Evolutionary conservation across 768 basidiomycete species (phyloP).

Genomic region (Sarcodon aspratus): DNA sequence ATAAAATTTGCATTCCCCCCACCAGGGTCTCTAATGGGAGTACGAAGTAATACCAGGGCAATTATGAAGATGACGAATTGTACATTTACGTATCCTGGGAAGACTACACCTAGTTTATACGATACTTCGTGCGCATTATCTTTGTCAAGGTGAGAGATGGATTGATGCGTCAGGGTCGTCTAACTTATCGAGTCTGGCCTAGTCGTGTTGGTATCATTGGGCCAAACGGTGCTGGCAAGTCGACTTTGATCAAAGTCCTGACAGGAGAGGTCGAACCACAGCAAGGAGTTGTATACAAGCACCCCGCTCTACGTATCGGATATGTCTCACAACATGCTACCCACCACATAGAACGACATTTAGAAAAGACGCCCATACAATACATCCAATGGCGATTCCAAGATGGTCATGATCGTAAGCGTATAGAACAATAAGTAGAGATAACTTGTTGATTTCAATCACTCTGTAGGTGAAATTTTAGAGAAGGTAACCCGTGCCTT

Average conservation of each 20-base stretch:
- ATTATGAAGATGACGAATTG: constrained; percentile 88
- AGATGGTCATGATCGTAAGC: constrained; percentile 90
- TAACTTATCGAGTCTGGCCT: constrained; percentile 8
- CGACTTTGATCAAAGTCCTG: constrained; percentile 88
- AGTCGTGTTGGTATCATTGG: constrained; percentile 90
- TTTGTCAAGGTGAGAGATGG: constrained; percentile 60
- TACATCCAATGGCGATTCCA: constrained; percentile 99
- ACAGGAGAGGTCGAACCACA: constrained; percentile 92
- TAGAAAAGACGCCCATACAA: constrained; percentile 92
- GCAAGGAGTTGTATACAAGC: constrained; percentile 86
- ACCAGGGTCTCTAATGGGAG: constrained; percentile 94
- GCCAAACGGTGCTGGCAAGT: constrained; percentile 94
- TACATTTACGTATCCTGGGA: constrained; percentile 91
- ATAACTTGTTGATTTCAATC: background rate
- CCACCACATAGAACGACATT: constrained; percentile 93
- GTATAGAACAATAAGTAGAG: constrained; percentile 3
- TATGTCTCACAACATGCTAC: constrained; percentile 98
- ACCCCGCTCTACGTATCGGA: constrained; percentile 86
- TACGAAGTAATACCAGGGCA: constrained; percentile 89
- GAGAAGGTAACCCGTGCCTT: constrained; percentile 89
- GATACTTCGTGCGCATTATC: constrained; percentile 89
- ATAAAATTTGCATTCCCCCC: constrained; percentile 95
- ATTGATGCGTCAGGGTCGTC: constrained; percentile 4
- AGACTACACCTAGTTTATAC: constrained; percentile 65
- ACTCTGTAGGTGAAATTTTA: constrained; percentile 60